These are phyloP conservation scores for Castanopsis chinensis DNA, from an alignment of 306 rosid species.

Conservation along the genomic window DNA sequence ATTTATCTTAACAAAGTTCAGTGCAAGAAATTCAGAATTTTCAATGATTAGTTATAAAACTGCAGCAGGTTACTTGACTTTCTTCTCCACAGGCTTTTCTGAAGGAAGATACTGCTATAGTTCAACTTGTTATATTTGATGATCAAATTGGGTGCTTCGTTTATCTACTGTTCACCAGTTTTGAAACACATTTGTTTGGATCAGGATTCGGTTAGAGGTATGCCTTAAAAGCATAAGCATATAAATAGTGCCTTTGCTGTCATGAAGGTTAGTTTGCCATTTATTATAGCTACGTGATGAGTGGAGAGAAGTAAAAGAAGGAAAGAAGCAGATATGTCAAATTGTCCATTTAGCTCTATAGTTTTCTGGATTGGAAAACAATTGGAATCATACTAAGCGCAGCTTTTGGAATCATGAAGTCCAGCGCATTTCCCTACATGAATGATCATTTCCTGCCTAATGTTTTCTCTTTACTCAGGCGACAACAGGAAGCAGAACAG, in stretches of 20 bases:
- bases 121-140: constrained; percentile 97
- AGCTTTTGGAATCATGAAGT: neutral
- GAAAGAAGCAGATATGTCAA: constrained; percentile 27
- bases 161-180: constrained; percentile 97
- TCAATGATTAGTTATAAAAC: constrained; percentile 62
- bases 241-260: constrained; percentile 58
- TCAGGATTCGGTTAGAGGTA: constrained; percentile 98
- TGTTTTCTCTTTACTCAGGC: constrained; percentile 50
- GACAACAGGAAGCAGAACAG: constrained; percentile 70
- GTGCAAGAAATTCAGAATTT: constrained; percentile 38
- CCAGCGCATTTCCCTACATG: constrained; percentile 21
- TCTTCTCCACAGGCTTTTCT: constrained; percentile 97
- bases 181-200: constrained; percentile 95
- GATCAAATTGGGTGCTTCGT: constrained; percentile 91
- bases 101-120: constrained; percentile 97
- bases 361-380: constrained; percentile 30
- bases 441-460: constrained; percentile 47
- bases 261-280: constrained; percentile 85
- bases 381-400: constrained; percentile 6
- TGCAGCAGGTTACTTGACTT: constrained; percentile 90
- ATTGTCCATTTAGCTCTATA: constrained; percentile 21
- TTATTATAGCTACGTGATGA: constrained; percentile 47
- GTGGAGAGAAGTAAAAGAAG: constrained; percentile 21
- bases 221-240: constrained; percentile 95
- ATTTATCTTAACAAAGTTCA: constrained; percentile 26